A percentile compares a stretch with the other conserved stretches of the same genome.
Evolutionary conservation across 331 rosid genomes (phyloP).

Genomic region (Rosa hybrid): DNA sequence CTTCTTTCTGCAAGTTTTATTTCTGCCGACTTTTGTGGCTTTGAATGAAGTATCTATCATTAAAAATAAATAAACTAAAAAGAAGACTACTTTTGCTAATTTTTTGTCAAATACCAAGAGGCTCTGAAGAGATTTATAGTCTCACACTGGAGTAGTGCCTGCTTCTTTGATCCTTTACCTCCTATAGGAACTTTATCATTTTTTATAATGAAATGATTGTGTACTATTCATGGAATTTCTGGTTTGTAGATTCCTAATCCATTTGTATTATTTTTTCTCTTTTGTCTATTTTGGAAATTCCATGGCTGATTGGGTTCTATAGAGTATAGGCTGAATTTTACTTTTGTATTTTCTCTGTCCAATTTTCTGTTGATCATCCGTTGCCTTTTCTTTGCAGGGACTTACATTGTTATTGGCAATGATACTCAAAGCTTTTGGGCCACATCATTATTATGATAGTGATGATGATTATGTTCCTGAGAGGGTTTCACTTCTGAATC

Average conservation of each 20-base stretch:
- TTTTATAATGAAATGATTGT: background rate
- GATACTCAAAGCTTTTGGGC: constrained; percentile 78
- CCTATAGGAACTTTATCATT: background rate
- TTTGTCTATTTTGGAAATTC: background rate
- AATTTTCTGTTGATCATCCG: background rate
- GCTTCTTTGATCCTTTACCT: background rate
- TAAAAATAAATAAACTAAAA: too few relatives aligned
- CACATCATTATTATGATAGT: constrained; percentile 65
- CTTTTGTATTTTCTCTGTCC: background rate
- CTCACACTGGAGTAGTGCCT: background rate
- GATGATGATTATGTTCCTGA: constrained; percentile 71
- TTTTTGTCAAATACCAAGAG: background rate
- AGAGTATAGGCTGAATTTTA: background rate
- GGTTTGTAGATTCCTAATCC: background rate
- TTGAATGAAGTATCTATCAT: background rate
- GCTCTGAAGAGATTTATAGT: background rate
- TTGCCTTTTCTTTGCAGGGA: constrained; percentile 45
- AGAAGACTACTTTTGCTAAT: too few relatives aligned
- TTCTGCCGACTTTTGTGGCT: background rate
- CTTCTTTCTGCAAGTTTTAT: background rate
- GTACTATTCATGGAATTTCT: background rate
- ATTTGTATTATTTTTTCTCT: background rate
- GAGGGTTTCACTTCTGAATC: constrained; percentile 62
- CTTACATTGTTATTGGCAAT: constrained; percentile 66
- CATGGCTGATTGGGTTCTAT: background rate